Percentiles rank a stretch among this genome's conserved stretches.
These are phyloP conservation scores for Starmerella floris DNA, from an alignment of 805 yeast genomes.

Conservation along the genomic window DNA sequence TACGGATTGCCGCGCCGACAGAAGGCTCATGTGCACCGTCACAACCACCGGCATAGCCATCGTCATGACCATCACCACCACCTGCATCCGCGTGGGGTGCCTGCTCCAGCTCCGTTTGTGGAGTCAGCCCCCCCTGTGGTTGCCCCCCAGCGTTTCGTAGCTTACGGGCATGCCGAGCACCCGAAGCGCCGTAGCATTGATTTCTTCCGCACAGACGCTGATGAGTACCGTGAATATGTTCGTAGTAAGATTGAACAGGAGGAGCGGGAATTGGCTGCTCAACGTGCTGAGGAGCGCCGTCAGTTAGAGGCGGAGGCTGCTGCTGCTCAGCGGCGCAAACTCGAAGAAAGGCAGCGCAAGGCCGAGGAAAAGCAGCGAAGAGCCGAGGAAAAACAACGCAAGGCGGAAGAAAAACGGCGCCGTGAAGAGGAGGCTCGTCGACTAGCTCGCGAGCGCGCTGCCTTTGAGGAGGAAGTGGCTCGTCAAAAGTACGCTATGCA, in stretches of 20 bases:
- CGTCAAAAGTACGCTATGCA: not conserved
- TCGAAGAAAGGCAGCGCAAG: conserved; percentile 3
- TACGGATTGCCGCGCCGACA: too few relatives aligned
- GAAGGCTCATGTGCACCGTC: too few relatives aligned
- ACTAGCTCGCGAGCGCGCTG: not conserved
- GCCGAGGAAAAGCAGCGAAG: conserved; percentile 1
- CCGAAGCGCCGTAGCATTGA: not conserved
- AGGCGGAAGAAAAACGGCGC: conserved; percentile 9
- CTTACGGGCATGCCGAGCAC: not conserved
- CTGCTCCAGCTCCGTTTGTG: not conserved
- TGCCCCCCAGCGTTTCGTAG: not conserved
- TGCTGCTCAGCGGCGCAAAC: not conserved
- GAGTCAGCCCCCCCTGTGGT: too few relatives aligned
- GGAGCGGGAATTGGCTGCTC: conserved; percentile 4
- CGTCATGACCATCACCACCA: not conserved
- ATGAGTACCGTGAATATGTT: conserved; percentile 7
- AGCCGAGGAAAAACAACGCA: conserved; percentile 8
- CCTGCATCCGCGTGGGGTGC: not conserved
- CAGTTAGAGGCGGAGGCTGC: not conserved
- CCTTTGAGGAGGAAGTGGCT: not conserved
- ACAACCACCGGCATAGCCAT: not conserved
- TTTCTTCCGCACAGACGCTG: not conserved
- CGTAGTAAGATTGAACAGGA: conserved; percentile 7
- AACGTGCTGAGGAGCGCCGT: conserved; percentile 9
- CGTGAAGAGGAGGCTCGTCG: not conserved